These are phyloP conservation scores for Claviceps quebecensis DNA, from an alignment of 2,329 filamentous ascomycete species.

Conservation along the genomic window DNA sequence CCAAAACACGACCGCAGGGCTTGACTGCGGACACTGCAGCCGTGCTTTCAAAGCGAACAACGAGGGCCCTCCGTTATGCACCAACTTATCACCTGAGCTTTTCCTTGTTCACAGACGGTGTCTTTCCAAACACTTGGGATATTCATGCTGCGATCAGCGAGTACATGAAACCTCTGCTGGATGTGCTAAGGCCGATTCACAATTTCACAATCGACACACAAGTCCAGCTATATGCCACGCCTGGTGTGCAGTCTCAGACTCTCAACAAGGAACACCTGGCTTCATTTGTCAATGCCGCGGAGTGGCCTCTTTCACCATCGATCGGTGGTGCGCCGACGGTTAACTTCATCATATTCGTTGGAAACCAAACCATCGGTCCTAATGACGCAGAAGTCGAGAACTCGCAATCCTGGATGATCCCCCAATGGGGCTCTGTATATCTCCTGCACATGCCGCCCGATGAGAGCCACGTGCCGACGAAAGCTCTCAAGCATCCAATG, in stretches of 20 bases:
- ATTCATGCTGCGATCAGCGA: slow-evolving; percentile 68
- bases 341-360: slow-evolving; percentile 89
- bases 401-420: slow-evolving; percentile 70
- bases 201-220: slow-evolving; percentile 95
- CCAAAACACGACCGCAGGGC: slow-evolving; percentile 30
- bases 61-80: slow-evolving; percentile 77
- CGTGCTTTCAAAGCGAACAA: slow-evolving; percentile 55
- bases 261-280: slow-evolving; percentile 77
- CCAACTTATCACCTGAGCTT: slow-evolving; percentile 93
- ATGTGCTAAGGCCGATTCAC: slow-evolving; percentile 68
- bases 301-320: slow-evolving; percentile 91
- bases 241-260: slow-evolving; percentile 47
- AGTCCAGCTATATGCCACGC: slow-evolving; percentile 80
- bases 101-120: slow-evolving; percentile 75
- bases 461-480: slow-evolving; percentile 40
- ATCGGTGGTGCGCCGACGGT: slow-evolving; percentile 88
- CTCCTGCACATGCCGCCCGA: slow-evolving; percentile 35
- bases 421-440: slow-evolving; percentile 77
- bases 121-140: slow-evolving; percentile 76
- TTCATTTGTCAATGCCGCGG: slow-evolving; percentile 92
- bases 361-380: slow-evolving; percentile 54
- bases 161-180: slow-evolving; percentile 70
- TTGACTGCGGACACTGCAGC: slow-evolving; percentile 38
- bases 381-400: slow-evolving; percentile 27
- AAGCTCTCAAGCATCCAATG: slow-evolving; percentile 64